phyloP scores from a whole-genome alignment of 176 grass and related monocot species.

The Calamus simplicifolius region DNA sequence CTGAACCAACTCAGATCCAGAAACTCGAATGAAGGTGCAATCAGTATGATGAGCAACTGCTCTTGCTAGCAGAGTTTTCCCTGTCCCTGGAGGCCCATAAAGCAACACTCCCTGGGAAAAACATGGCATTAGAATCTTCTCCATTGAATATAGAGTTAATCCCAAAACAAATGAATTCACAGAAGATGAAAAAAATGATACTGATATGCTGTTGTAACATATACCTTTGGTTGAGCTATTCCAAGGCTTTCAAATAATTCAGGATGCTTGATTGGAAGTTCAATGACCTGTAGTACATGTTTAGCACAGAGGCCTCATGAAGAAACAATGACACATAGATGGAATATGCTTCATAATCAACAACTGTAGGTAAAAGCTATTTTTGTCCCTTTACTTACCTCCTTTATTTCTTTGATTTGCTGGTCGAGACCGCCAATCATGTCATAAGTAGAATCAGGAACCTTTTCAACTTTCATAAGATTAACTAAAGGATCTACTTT shows the following conservation, averaged over 20 bases:
- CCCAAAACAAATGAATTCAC: not conserved
- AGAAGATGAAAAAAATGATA: not conserved
- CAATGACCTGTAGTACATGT: conserved; percentile 62
- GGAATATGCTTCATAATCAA: no score
- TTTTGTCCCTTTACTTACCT: conserved; percentile 39
- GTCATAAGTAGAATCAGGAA: conserved; percentile 99
- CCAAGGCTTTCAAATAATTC: conserved; percentile 97
- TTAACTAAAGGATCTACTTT: conserved; percentile 98
- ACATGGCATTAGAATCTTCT: conserved; percentile 6
- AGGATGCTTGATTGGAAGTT: conserved; percentile 98
- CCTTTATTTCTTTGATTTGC: conserved; percentile 99
- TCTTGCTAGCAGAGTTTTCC: conserved; percentile 89
- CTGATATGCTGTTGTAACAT: no score
- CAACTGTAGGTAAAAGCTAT: not conserved
- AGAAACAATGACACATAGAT: no score
- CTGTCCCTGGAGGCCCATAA: conserved; percentile 97
- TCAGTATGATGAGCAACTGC: conserved; percentile 98
- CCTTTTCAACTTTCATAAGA: conserved; percentile 99
- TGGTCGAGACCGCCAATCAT: conserved; percentile 99
- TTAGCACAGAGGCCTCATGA: no score
- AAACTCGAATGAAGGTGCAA: conserved; percentile 97
- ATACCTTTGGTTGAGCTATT: conserved; percentile 97
- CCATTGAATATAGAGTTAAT: no score
- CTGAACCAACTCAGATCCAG: conserved; percentile 98
- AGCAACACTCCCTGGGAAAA: conserved; percentile 86